Evolutionary conservation across 495 filamentous ascomycete genomes (phyloP), one percentile per base, ranked within the genome.

Genomic region (Penicillium longicatenatum): DNA sequence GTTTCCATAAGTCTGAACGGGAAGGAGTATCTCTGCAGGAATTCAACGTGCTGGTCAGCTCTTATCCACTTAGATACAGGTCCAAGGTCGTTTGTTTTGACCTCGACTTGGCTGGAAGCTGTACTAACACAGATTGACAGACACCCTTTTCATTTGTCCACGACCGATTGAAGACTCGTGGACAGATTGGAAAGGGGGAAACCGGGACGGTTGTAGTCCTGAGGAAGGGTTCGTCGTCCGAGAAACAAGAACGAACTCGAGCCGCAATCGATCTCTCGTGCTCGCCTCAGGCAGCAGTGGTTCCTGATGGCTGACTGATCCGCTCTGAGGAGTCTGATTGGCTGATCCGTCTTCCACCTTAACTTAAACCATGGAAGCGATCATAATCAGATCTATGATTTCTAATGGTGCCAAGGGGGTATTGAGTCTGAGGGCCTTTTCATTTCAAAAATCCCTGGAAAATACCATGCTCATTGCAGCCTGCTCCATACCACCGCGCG

Each of bases 191-290:
- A 52, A 21, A 52, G 50, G 50, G 50, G 37, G 31, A 35, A 52
- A 29, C 37, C 50, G 50, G 50, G 35, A 52, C 50, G 33, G 35
- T 21, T 35, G 48, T 20, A 51, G 48, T 37, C 48, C 48, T 51
- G 50, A 22, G 35, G 26, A 20, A 41, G 50, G 50, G 35, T 39
- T 52, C 33, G 50, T 52, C 50, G 50, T 52, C 50, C 37, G 50
- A 52, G 50, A 52, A 52, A 52, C 50, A 52, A 52, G 35, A 52
- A 43, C 47, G 14, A 52, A 41, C 20, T 24, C 16, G 50, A 41
- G 37, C 35, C 33, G 50, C 50, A 43, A 30, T 22, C 19, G 45
- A 48, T 19, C 24, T 14, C 20, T 30, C 21, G 6, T 5, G 3
- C 6, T 46, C 0, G 45, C 45, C 45, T 48, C 22, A 48, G 45